These are phyloP conservation scores for Talaromyces islandicus DNA, from an alignment of 2,329 filamentous ascomycete species.

Conservation along the genomic window DNA sequence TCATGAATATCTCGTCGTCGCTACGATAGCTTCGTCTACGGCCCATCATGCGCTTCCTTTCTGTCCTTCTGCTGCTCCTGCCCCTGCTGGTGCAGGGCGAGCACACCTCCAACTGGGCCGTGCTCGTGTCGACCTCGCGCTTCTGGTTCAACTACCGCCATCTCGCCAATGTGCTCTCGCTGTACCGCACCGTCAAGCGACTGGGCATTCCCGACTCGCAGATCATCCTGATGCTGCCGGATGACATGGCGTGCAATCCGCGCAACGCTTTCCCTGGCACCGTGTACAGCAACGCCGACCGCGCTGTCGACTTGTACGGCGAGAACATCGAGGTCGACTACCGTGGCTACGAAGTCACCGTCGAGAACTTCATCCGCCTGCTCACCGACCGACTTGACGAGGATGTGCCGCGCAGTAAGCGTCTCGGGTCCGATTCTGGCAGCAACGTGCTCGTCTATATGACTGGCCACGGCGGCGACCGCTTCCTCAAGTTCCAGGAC, in stretches of 20 bases:
- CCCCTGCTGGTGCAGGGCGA: slow-evolving; percentile 21
- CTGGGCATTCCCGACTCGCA: slow-evolving; percentile 96
- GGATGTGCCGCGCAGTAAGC: slow-evolving; percentile 91
- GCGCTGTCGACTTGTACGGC: slow-evolving; percentile 91
- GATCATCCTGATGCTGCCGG: slow-evolving; percentile 99
- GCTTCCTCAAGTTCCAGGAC: slow-evolving; percentile 98
- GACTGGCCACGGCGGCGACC: slow-evolving; percentile 96
- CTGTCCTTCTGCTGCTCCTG: slow-evolving; percentile 18
- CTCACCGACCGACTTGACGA: slow-evolving; percentile 91
- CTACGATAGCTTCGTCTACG: neutral
- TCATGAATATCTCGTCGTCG: neutral
- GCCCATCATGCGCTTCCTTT: slow-evolving; percentile 21
- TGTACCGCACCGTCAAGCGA: slow-evolving; percentile 96
- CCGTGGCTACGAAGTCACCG: slow-evolving; percentile 94
- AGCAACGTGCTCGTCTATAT: slow-evolving; percentile 98
- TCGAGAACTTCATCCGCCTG: slow-evolving; percentile 95
- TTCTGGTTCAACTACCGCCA: slow-evolving; percentile 99
- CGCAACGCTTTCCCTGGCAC: slow-evolving; percentile 96
- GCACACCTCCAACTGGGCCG: slow-evolving; percentile 98
- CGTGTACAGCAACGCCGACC: slow-evolving; percentile 96
- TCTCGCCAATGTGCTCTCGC: slow-evolving; percentile 91
- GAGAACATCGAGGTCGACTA: slow-evolving; percentile 99
- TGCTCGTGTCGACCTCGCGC: slow-evolving; percentile 94
- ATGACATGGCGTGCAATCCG: slow-evolving; percentile 99
- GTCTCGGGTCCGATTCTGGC: slow-evolving; percentile 86